Percentiles rank a stretch among this genome's conserved stretches.
Evolutionary conservation across 805 yeast species (phyloP).

Genomic region (Candida ovalis): DNA sequence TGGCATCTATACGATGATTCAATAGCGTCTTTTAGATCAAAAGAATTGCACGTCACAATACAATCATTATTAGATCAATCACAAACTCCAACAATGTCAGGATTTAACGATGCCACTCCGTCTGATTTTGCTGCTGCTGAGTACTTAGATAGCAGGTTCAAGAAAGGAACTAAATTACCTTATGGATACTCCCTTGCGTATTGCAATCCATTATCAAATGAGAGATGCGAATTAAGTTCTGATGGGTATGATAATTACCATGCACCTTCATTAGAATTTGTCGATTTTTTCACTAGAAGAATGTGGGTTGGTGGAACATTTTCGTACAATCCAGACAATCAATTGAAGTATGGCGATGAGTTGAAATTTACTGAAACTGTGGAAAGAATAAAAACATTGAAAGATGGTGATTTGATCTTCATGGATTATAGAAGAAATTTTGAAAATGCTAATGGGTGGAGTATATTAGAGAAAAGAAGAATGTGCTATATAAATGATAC

Average conservation of each 20-base stretch:
- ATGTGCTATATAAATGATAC: conserved; percentile 56
- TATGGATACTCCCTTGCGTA: conserved; percentile 65
- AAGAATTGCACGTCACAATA: conserved; percentile 25
- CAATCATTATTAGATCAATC: conserved; percentile 21
- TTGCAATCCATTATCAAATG: conserved; percentile 55
- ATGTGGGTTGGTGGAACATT: conserved; percentile 81
- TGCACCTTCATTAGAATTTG: conserved; percentile 43
- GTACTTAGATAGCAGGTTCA: conserved; percentile 14
- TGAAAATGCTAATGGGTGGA: conserved; percentile 20
- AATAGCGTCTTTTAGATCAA: conserved; percentile 24
- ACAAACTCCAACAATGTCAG: conserved; percentile 13
- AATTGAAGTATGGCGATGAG: conserved; percentile 34
- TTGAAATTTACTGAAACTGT: conserved; percentile 54
- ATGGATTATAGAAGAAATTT: conserved; percentile 57
- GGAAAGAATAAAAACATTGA: conserved; percentile 32
- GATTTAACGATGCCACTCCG: neutral
- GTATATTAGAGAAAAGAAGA: conserved; percentile 50
- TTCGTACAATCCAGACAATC: conserved; percentile 31
- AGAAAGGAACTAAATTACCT: conserved; percentile 27
- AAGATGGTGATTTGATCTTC: conserved; percentile 36
- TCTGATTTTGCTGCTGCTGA: neutral
- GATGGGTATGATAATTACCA: conserved; percentile 86
- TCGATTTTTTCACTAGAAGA: conserved; percentile 47
- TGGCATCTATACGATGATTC: conserved; percentile 28
- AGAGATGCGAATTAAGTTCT: conserved; percentile 39